Percentiles rank a stretch among this genome's conserved stretches.
phyloP scores from a whole-genome alignment of 2,329 filamentous ascomycete species.

The Talaromyces sp. region DNA sequence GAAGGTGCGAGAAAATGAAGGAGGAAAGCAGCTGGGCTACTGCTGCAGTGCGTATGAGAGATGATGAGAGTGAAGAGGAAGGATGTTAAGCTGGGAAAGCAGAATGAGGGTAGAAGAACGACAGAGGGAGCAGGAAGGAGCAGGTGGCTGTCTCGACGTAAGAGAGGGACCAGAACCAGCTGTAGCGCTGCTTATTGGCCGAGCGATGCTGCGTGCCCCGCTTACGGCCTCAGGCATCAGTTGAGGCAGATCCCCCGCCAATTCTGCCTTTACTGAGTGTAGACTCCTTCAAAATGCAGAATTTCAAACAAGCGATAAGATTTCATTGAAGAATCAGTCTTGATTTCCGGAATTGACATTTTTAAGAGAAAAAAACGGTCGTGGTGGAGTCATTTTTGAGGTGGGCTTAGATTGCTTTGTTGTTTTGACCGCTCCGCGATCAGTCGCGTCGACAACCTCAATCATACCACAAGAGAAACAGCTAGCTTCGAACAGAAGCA shows the following conservation, averaged over 20 bases:
- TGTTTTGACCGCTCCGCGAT: constrained; percentile 12
- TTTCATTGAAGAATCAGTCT: neutral
- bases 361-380: neutral
- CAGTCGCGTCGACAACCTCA: constrained; percentile 11
- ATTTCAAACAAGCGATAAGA: neutral
- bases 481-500: neutral
- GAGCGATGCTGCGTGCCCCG: constrained; percentile 6
- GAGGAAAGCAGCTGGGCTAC: neutral
- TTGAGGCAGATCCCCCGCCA: constrained; percentile 5
- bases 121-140: constrained; percentile 5
- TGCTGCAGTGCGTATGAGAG: neutral
- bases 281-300: neutral
- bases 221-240: constrained; percentile 18
- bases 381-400: neutral
- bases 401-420: neutral
- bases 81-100: neutral
- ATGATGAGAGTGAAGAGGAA: neutral
- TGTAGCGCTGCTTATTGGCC: constrained; percentile 9
- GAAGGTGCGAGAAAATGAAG: neutral
- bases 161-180: constrained; percentile 17
- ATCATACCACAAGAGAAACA: neutral
- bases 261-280: neutral
- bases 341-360: neutral
- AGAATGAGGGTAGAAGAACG: neutral
- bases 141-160: constrained; percentile 16